These are phyloP conservation scores for Coniochaeta hoffmannii DNA, from an alignment of 2,329 filamentous ascomycete genomes.

Conservation along the genomic window DNA sequence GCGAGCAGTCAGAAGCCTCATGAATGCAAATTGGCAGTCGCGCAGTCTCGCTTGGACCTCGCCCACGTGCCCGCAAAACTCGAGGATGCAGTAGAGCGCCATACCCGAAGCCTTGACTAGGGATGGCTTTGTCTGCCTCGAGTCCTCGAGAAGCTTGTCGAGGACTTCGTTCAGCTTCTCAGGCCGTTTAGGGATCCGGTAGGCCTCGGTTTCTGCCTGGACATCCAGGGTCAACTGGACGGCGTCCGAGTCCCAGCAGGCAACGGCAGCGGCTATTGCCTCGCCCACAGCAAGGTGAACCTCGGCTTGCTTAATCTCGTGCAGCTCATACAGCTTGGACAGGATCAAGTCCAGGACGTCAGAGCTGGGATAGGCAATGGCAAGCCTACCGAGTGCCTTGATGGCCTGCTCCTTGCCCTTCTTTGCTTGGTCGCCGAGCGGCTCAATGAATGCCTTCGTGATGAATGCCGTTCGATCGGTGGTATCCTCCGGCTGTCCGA, in stretches of 20 bases:
- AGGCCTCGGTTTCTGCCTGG: conserved; percentile 36
- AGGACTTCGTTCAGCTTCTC: conserved; percentile 46
- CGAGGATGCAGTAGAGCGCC: conserved; percentile 87
- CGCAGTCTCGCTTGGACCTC: conserved; percentile 68
- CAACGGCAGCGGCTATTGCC: conserved; percentile 69
- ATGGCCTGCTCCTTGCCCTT: conserved; percentile 79
- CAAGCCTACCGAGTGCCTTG: conserved; percentile 68
- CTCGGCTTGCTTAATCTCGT: conserved; percentile 80
- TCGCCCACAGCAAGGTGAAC: conserved; percentile 88
- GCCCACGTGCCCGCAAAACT: conserved; percentile 75
- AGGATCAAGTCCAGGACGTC: conserved; percentile 48
- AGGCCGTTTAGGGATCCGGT: conserved; percentile 27
- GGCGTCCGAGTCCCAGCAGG: conserved; percentile 77
- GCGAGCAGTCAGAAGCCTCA: conserved; percentile 75
- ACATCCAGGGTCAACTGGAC: conserved; percentile 72
- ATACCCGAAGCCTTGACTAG: conserved; percentile 89
- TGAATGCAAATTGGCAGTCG: conserved; percentile 80
- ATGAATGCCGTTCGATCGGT: conserved; percentile 19
- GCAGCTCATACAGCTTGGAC: conserved; percentile 63
- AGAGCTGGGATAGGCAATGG: conserved; percentile 45
- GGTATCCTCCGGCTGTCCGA: conserved; percentile 9
- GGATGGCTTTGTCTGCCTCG: conserved; percentile 78
- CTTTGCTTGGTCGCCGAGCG: conserved; percentile 62
- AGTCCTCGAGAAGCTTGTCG: conserved; percentile 68
- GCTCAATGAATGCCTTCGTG: conserved; percentile 45